phyloP scores from a whole-genome alignment of 441 rosid species.

The Geranium incanum region DNA sequence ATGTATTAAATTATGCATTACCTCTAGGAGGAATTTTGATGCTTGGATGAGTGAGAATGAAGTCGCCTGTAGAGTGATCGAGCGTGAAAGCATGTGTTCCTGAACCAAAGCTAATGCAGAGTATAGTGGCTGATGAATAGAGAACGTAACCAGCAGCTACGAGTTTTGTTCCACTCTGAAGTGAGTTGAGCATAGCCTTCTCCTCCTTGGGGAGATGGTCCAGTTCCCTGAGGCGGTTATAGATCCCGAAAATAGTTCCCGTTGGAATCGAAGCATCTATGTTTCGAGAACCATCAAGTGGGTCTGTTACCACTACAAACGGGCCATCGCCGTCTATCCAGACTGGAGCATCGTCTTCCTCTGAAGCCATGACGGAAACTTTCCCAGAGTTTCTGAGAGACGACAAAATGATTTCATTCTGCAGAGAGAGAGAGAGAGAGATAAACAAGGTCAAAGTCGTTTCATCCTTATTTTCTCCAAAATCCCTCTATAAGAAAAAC shows the following conservation, averaged over 20 bases:
- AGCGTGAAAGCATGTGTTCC: constrained; percentile 87
- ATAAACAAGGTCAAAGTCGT: not conserved
- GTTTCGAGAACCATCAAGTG: constrained; percentile 87
- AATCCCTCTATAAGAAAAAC: not conserved
- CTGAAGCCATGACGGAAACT: constrained; percentile 91
- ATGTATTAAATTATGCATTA: constrained; percentile 19
- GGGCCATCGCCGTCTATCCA: constrained; percentile 68
- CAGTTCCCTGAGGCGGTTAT: constrained; percentile 58
- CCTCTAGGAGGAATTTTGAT: constrained; percentile 79
- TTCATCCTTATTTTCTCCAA: not conserved
- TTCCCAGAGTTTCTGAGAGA: constrained; percentile 72
- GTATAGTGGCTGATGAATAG: constrained; percentile 83
- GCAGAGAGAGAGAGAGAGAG: constrained; percentile 21
- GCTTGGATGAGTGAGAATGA: constrained; percentile 67
- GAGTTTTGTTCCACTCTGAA: constrained; percentile 70
- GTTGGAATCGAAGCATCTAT: constrained; percentile 94
- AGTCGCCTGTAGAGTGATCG: constrained; percentile 80
- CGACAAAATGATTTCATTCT: constrained; percentile 76
- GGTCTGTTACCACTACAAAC: constrained; percentile 83
- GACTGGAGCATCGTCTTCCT: constrained; percentile 68
- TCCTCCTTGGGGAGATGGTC: constrained; percentile 65
- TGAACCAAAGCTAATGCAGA: constrained; percentile 75
- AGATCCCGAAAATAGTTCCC: constrained; percentile 80
- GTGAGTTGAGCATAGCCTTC: constrained; percentile 66
- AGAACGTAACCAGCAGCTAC: constrained; percentile 81